These are phyloP conservation scores for Typha latifolia DNA, from an alignment of 176 grass and related monocot genomes.

Conservation along the genomic window DNA sequence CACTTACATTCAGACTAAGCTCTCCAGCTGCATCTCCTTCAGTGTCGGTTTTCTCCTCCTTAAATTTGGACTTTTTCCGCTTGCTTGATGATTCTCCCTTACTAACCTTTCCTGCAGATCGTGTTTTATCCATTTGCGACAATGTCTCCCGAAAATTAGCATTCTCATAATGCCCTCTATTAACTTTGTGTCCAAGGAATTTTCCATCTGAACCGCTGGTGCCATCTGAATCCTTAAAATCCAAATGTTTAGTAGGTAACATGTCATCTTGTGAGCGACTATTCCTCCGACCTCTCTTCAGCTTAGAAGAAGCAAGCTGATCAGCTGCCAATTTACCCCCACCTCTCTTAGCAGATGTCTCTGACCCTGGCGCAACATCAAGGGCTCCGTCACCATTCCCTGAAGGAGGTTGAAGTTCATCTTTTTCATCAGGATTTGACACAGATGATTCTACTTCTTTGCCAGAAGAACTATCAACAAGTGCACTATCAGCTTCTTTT, in stretches of 20 bases:
- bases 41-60: background rate
- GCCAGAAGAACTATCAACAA: background rate
- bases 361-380: slow-evolving; percentile 20
- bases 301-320: background rate
- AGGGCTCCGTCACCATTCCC: slow-evolving; percentile 18
- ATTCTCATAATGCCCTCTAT: too few species aligned
- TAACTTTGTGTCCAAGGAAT: too few species aligned
- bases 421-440: background rate
- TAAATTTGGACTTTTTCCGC: background rate
- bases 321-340: background rate
- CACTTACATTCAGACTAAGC: background rate
- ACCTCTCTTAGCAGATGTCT: slow-evolving; percentile 35
- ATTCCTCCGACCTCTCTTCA: background rate
- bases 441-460: background rate
- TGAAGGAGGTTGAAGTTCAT: background rate
- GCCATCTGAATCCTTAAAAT: too few species aligned
- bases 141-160: too few species aligned
- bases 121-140: too few species aligned
- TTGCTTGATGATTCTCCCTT: too few species aligned
- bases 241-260: too few species aligned
- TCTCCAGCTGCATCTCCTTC: background rate
- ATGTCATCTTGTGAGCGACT: background rate
- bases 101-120: too few species aligned
- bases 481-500: background rate
- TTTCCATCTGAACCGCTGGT: too few species aligned